Conservation (phyloP, 2,329 filamentous ascomycete species). For the Beauveria sp. region DNA sequence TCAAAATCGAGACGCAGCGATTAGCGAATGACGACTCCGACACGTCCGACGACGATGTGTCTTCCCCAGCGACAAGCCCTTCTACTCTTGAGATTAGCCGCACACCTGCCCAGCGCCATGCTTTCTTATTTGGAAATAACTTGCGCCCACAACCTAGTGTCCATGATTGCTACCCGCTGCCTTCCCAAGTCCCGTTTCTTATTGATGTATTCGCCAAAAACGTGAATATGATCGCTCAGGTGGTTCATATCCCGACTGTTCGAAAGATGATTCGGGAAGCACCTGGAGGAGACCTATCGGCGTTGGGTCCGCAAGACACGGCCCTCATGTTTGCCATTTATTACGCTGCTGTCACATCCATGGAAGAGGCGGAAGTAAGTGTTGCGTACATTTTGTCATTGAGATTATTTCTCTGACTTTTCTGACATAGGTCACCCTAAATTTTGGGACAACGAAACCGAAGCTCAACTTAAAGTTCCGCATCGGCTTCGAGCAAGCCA, state of each 20-base stretch:
- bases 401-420: background rate
- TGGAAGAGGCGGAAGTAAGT: slow-evolving; percentile 50
- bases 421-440: slow-evolving; percentile 35
- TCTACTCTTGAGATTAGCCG: slow-evolving; percentile 33
- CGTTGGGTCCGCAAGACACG: slow-evolving; percentile 36
- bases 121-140: slow-evolving; percentile 44
- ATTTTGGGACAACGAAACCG: slow-evolving; percentile 41
- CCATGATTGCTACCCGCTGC: slow-evolving; percentile 39
- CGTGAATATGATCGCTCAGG: slow-evolving; percentile 36
- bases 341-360: slow-evolving; percentile 46
- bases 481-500: slow-evolving; percentile 48
- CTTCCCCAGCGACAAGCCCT: slow-evolving; percentile 19
- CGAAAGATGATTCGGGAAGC: slow-evolving; percentile 29
- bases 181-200: slow-evolving; percentile 48
- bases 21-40: slow-evolving; percentile 27
- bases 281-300: slow-evolving; percentile 23
- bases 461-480: slow-evolving; percentile 40
- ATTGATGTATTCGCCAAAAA: slow-evolving; percentile 44
- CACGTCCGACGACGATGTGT: slow-evolving; percentile 30
- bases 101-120: slow-evolving; percentile 37
- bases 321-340: slow-evolving; percentile 51
- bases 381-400: background rate
- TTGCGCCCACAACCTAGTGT: slow-evolving; percentile 24
- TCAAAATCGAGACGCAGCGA: slow-evolving; percentile 32
- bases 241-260: slow-evolving; percentile 40